phyloP scores from a whole-genome alignment of 2,329 filamentous ascomycete genomes.

The Malbranchea zuffiana region DNA sequence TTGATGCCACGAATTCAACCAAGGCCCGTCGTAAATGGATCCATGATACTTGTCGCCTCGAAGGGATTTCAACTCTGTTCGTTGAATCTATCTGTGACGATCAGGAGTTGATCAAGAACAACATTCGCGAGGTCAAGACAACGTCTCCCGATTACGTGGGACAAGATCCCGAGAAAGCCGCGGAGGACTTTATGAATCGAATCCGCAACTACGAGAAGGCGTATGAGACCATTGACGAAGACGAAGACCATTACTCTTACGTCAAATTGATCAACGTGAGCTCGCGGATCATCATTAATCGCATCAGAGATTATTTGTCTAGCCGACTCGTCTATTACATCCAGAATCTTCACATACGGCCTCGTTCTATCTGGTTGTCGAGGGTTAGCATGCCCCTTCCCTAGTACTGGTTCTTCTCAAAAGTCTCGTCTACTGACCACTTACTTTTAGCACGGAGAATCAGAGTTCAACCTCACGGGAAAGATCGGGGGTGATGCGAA shows the following conservation, averaged over 20 bases:
- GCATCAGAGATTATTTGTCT: constrained; percentile 91
- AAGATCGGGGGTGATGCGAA: constrained; percentile 87
- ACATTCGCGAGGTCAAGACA: constrained; percentile 94
- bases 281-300: constrained; percentile 94
- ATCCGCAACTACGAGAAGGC: constrained; percentile 97
- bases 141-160: constrained; percentile 90
- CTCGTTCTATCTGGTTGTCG: constrained; percentile 91
- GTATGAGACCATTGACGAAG: constrained; percentile 84
- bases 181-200: constrained; percentile 81
- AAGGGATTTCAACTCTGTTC: constrained; percentile 81
- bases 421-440: constrained; percentile 15
- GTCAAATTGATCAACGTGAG: constrained; percentile 96
- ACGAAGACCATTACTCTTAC: constrained; percentile 81
- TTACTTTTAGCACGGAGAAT: constrained; percentile 69
- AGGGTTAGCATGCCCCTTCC: constrained; percentile 48
- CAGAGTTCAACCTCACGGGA: constrained; percentile 78
- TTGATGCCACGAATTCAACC: constrained; percentile 95
- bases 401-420: background rate
- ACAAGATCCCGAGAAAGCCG: constrained; percentile 85
- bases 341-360: constrained; percentile 96
- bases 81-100: constrained; percentile 97
- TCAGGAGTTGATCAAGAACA: constrained; percentile 92
- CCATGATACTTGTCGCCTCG: constrained; percentile 60
- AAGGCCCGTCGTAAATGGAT: constrained; percentile 87
- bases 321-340: constrained; percentile 95